Conservation (phyloP, 75 land plant genomes). For the Cunninghamia lanceolata region DNA sequence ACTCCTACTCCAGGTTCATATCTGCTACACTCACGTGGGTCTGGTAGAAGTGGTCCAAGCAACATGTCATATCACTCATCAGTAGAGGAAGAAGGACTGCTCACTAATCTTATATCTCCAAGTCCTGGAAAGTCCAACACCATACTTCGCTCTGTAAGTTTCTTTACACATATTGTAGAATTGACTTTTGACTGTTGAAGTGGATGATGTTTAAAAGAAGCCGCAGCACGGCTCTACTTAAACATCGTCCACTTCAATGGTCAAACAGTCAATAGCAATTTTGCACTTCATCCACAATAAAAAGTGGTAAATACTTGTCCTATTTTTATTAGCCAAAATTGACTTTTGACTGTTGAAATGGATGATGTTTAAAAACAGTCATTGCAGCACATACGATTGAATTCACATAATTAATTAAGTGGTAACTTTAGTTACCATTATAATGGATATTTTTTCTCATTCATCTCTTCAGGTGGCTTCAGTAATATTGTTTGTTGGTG, state of each 20-base stretch:
- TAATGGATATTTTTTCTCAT: neutral
- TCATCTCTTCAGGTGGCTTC: conserved; percentile 19
- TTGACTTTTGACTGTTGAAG: too few species aligned
- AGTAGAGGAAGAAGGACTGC: conserved; percentile 25
- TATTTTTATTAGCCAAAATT: too few species aligned
- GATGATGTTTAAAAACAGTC: too few species aligned
- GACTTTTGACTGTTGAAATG: too few species aligned
- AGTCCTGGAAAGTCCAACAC: conserved; percentile 18
- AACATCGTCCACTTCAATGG: too few species aligned
- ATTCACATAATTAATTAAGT: neutral
- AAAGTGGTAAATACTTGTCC: too few species aligned
- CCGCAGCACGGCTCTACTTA: too few species aligned
- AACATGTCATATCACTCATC: neutral
- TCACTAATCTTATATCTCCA: conserved; percentile 4
- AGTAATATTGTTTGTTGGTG: conserved; percentile 27
- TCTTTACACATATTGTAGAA: neutral
- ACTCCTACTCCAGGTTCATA: conserved; percentile 57
- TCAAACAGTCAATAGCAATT: too few species aligned
- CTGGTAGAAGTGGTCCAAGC: conserved; percentile 1
- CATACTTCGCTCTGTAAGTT: conserved; percentile 34
- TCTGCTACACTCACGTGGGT: conserved; percentile 11
- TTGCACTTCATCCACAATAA: too few species aligned
- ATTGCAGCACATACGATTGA: neutral
- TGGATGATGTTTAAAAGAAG: too few species aligned
- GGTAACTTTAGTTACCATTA: neutral